Evolutionary conservation across 2,329 filamentous ascomycete genomes (phyloP), one percentile per base, ranked within the genome.

Genomic region (Neofusicoccum kwambonambiense): DNA sequence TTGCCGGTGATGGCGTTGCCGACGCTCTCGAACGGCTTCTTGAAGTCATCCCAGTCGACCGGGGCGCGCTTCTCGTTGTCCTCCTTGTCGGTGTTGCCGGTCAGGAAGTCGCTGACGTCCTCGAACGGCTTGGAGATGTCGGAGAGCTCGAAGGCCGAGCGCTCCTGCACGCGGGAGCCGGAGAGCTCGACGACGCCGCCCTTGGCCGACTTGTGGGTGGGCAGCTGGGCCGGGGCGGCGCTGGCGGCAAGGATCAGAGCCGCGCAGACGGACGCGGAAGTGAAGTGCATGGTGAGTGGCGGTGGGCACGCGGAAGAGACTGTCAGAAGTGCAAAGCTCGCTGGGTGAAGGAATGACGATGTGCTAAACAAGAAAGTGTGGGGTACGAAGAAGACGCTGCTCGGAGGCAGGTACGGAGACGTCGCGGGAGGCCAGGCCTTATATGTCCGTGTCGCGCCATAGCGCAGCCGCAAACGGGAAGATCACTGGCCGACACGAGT

Each of bases 161-260:
- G 56, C 41, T 35, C 31, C 41, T 47, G 27, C 41, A 60, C 42
- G 42, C 41, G 42, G n/a, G 41, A 35, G 56, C 42, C 56, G 56
- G 8, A n/a, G 19, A 57, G 54, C 3, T 57, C 8, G 56, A 60
- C 56, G 31, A 60, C 56, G 31, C 41, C 27, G 31, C 27, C n/a
- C 42, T 37, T 47, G 56, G 56, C 34, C 17, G 56, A n/a, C 56
- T 60, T 60, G 56, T 60, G 56, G 56, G 56, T 60, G 42, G 56
- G 56, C 27, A 60, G 41, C 41, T 47, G n/a, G 42, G 42, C 56
- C 27, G 56, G 56, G 42, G 56, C 56, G 56, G 56, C 56, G 41
- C 35, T 12, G 42, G 56, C 56, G 56, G 56, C 56, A 2, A 47
- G 27, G 56, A 60, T 22, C 27, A 60, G 56, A 17, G 31, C 42